Evolutionary conservation across 2,329 filamentous ascomycete genomes (phyloP), one percentile per base, ranked within the genome.

Genomic region (Scytalidium lignicola): DNA sequence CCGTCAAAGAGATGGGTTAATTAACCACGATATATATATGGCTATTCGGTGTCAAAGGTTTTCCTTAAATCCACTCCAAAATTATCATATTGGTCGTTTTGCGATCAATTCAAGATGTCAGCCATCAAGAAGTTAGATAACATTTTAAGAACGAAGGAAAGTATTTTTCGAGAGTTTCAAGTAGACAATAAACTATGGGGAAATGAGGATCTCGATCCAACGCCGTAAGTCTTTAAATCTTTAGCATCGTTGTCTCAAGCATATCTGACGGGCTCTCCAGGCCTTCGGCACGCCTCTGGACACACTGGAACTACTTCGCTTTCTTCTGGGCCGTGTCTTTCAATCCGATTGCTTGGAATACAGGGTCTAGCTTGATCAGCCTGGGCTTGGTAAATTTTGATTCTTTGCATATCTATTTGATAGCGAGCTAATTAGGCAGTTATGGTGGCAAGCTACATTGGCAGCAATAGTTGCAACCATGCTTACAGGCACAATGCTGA

Each of bases 261-360:
- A 12, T 5, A 32, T 41, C 20, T 41, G 17, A 47, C 32, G 17
- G 17, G 17, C 20, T 41, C 8, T 2, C 12, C 12, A 47, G 41
- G 45, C 44, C 21, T 13, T 32, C 43, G 15, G 43, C 43, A 32
- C 23, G 37, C 3, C 21, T 22, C n/a, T 47, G 45, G 32, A 41
- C 32, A 28, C 22, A 41, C 12, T 47, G 37, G 45, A 47, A 47
- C 17, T 47, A 47, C 18, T 47, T 47, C 20, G 45, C 45, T n/a
- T 47, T 47, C 22, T 47, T 47, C 45, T 47, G 45, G 37, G 45
- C 45, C 10, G 45, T 47, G 15, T 41, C 32, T 22, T 59, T 65
- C 50, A 66, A 65, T 45, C 47, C 63, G 26, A 55, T 56, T 45
- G 75, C 72, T 46, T 78, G 74, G 75, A 71, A 78, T 54, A 74